Percentiles rank a stretch among this genome's conserved stretches.
phyloP scores from a whole-genome alignment of 1,284 basidiomycete genomes.

The Trametes pubescens region DNA sequence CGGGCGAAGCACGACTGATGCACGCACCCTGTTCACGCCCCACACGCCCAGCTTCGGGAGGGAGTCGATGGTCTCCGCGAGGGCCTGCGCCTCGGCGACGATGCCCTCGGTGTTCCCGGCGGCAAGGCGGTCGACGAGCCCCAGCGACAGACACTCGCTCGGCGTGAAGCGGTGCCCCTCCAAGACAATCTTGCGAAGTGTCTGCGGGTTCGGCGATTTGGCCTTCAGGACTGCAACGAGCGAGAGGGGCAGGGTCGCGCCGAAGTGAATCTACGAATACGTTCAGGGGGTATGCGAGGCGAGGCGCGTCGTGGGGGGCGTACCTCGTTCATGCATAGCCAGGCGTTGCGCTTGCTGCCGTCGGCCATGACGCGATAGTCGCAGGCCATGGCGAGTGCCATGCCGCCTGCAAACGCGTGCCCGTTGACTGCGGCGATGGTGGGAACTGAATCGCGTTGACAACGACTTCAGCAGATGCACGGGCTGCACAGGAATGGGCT shows the following conservation, averaged over 20 bases:
- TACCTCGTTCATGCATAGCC: slow-evolving; percentile 95
- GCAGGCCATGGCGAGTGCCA: slow-evolving; percentile 83
- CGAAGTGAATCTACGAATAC: slow-evolving; percentile 76
- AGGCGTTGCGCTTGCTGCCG: slow-evolving; percentile 78
- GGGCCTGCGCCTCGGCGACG: slow-evolving; percentile 63
- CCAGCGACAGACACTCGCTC: slow-evolving; percentile 70
- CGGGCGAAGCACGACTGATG: slow-evolving; percentile 2
- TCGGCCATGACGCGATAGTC: slow-evolving; percentile 93
- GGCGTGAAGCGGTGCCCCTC: slow-evolving; percentile 88
- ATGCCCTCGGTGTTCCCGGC: slow-evolving; percentile 63
- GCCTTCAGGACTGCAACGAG: slow-evolving; percentile 73
- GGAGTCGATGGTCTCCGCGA: slow-evolving; percentile 58
- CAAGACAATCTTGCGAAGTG: slow-evolving; percentile 80
- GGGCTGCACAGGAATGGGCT: slow-evolving; percentile 33
- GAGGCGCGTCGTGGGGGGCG: background rate
- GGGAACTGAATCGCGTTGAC: slow-evolving; percentile 63
- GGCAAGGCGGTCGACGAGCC: slow-evolving; percentile 79
- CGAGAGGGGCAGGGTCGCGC: slow-evolving; percentile 80
- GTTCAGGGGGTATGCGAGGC: background rate
- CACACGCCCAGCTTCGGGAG: slow-evolving; percentile 66
- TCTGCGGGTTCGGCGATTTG: slow-evolving; percentile 68
- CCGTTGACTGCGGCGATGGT: slow-evolving; percentile 92
- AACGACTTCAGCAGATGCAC: slow-evolving; percentile 18
- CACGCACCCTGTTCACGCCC: slow-evolving; percentile 67
- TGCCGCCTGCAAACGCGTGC: slow-evolving; percentile 89